Base-by-base conservation (phyloP, 495 filamentous ascomycete genomes). In the Glonium stellatum region DNA sequence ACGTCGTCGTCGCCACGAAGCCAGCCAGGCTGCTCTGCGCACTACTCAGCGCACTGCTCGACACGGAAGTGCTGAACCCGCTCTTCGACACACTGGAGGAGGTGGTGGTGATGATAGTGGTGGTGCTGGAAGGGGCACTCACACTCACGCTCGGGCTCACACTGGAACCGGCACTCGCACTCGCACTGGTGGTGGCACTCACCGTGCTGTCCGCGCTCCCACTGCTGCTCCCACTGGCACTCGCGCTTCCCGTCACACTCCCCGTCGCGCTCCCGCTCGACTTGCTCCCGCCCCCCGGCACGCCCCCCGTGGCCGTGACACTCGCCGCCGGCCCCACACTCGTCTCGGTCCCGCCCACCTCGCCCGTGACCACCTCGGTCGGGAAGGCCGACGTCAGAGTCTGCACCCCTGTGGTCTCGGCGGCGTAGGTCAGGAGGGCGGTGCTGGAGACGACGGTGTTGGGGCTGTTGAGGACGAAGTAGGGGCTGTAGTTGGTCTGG, bases 401-500 rank as follows among this genome's bases (percentile, higher is more conserved):
- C 57, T 18, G 18, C 36, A 59, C 35, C 48, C 31, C n/a, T 44
- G 46, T n/a, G 41, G 27, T 69, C 9, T 68, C 65, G 55, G 63
- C 62, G 6, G 71, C 60, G 10, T 72, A 58, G 22, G 70, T 60
- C n/a, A 72, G 47, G 53, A 70, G 72, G n/a, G 77, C 68, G 55
- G 64, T 63, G 13, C 73, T 56, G 8, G 71, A 68, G 12, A 61
- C 55, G 6, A 76, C 51, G 62, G 80, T 82, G 61, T 73, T 67
- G 60, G 81, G 68, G 58, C 86, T 87, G 64, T 83, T 72, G 56
- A 86, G 74, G 35, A 83, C 78, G 74, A 85, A 86, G 69, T 82
- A 78, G 22, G 67, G 67, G 58, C 76, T 72, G 59, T 68, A 70
- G 36, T 70, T 70, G 50, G 81, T 70, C 52, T 72, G 44, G 6